Conservation (phyloP, 805 yeast species). For the Phaffomyces antillensis region DNA sequence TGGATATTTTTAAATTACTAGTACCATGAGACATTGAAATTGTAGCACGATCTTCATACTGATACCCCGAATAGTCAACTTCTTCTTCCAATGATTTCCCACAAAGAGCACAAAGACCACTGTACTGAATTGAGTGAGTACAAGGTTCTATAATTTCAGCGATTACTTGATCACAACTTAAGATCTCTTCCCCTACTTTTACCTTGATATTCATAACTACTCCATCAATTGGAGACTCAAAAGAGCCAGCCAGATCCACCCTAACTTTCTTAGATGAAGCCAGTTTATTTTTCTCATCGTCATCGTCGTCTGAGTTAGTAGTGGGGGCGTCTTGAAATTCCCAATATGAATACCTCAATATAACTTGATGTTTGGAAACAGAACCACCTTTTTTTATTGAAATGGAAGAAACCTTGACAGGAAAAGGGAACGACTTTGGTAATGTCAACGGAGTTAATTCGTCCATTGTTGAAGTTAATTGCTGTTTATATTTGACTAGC, state of each 20-base stretch:
- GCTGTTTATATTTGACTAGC: no score
- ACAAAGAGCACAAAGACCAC: constrained; percentile 8
- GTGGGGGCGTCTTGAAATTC: constrained; percentile 31
- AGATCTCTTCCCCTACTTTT: constrained; percentile 52
- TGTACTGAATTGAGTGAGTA: constrained; percentile 81
- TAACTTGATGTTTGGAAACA: constrained; percentile 30
- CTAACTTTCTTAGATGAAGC: constrained; percentile 29
- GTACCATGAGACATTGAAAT: constrained; percentile 88
- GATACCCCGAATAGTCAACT: constrained; percentile 64
- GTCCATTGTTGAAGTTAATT: constrained; percentile 7
- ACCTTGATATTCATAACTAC: constrained; percentile 44
- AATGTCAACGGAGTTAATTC: constrained; percentile 17
- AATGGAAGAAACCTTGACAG: constrained; percentile 31
- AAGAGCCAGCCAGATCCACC: constrained; percentile 66
- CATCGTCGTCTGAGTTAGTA: constrained; percentile 18
- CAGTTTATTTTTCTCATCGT: constrained; percentile 6
- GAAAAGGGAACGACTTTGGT: constrained; percentile 28
- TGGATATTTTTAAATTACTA: constrained; percentile 73
- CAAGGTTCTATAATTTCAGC: constrained; percentile 72
- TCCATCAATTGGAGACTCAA: constrained; percentile 82
- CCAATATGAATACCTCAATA: constrained; percentile 40
- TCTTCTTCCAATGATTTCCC: constrained; percentile 49
- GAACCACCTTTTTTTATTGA: constrained; percentile 25
- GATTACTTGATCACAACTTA: constrained; percentile 38
- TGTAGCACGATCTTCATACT: constrained; percentile 61